Evolutionary conservation across 352 stramenopile species (phyloP).

Genomic region (Phytophthora pini): DNA sequence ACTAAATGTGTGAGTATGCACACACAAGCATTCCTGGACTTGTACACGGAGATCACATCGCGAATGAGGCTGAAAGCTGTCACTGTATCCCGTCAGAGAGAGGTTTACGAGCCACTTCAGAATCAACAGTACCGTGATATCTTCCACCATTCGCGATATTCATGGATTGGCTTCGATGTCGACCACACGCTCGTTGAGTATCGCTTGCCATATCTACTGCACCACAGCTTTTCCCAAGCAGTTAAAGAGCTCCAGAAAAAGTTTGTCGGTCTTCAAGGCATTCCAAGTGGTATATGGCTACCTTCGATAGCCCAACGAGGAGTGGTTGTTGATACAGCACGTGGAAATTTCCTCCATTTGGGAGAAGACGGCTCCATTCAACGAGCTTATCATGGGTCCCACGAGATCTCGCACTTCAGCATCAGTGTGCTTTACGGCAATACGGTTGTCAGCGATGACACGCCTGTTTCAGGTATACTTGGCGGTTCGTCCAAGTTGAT

Average conservation of each 20-base stretch:
- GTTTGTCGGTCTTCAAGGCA: slow-evolving; percentile 45
- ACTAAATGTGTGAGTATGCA: slow-evolving; percentile 42
- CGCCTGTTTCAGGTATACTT: slow-evolving; percentile 12
- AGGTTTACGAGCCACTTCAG: slow-evolving; percentile 30
- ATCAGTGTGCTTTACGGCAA: slow-evolving; percentile 48
- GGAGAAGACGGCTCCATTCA: slow-evolving; percentile 50
- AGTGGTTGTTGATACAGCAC: slow-evolving; percentile 47
- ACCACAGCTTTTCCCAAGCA: slow-evolving; percentile 49
- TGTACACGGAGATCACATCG: slow-evolving; percentile 37
- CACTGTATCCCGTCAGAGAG: slow-evolving; percentile 37
- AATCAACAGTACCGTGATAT: slow-evolving; percentile 43
- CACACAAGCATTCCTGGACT: slow-evolving; percentile 43
- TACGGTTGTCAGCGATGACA: slow-evolving; percentile 25
- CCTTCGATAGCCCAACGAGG: slow-evolving; percentile 53
- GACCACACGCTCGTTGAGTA: slow-evolving; percentile 65
- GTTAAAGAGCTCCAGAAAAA: slow-evolving; percentile 52
- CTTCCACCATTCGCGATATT: slow-evolving; percentile 47
- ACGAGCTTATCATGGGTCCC: slow-evolving; percentile 53
- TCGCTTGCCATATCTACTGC: slow-evolving; percentile 49
- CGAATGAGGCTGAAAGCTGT: slow-evolving; percentile 51
- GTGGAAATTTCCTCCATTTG: slow-evolving; percentile 58
- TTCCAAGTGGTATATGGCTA: slow-evolving; percentile 34
- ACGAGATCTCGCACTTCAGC: slow-evolving; percentile 56
- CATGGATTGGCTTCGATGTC: slow-evolving; percentile 67
- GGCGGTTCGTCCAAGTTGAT: slow-evolving; percentile 40